A percentile compares a stretch with the other conserved stretches of the same genome.
These are phyloP conservation scores for Hemileccinum impolitum DNA, from an alignment of 768 basidiomycete species.

Conservation along the genomic window DNA sequence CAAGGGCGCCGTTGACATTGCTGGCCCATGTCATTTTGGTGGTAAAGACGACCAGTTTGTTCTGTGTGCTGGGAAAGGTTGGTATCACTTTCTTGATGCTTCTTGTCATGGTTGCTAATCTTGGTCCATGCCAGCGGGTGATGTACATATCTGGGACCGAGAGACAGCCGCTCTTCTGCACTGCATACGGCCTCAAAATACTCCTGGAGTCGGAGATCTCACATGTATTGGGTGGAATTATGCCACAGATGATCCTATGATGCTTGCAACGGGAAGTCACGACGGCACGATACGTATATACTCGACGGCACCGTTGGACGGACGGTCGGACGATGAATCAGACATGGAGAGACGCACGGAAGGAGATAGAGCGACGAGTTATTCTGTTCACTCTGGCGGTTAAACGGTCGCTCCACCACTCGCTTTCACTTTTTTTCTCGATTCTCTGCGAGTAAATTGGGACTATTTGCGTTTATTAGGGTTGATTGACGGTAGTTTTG, in stretches of 20 bases:
- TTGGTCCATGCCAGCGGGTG: constrained; percentile 53
- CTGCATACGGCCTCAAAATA: constrained; percentile 54
- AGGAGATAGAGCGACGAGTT: constrained; percentile 18
- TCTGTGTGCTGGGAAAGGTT: constrained; percentile 74
- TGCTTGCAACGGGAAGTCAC: constrained; percentile 72
- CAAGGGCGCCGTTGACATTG: constrained; percentile 64
- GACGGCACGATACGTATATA: constrained; percentile 76
- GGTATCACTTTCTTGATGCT: constrained; percentile 2
- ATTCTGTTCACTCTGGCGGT: constrained; percentile 29
- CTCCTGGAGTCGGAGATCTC: constrained; percentile 56
- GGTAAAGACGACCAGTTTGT: constrained; percentile 77
- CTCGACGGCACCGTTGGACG: constrained; percentile 42
- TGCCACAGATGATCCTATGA: constrained; percentile 45
- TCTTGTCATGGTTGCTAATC: neutral
- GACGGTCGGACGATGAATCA: constrained; percentile 22
- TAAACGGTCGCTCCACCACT: constrained; percentile 8
- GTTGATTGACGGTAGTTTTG: constrained; percentile 2
- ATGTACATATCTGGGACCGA: constrained; percentile 84
- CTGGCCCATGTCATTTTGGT: constrained; percentile 80
- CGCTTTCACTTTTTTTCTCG: neutral
- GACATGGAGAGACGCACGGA: constrained; percentile 24
- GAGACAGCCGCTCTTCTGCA: constrained; percentile 74
- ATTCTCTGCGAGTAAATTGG: neutral
- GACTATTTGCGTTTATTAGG: constrained; percentile 14
- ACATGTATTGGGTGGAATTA: constrained; percentile 83